A percentile compares a stretch with the other conserved stretches of the same genome.
Evolutionary conservation across 2,329 filamentous ascomycete species (phyloP).

Genomic region (Teratosphaeria nubilosa): DNA sequence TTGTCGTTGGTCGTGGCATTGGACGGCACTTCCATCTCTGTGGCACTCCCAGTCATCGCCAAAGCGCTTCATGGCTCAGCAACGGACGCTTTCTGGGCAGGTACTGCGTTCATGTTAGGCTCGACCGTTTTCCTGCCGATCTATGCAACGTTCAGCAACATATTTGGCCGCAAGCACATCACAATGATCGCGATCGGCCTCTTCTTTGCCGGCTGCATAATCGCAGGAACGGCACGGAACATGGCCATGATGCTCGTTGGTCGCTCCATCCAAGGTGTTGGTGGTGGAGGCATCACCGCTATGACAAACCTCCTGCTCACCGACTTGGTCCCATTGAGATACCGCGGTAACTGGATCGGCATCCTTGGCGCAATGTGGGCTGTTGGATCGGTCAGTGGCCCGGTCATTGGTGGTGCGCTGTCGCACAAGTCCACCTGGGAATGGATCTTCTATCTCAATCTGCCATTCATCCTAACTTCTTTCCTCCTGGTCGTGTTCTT

Average conservation of each 20-base stretch:
- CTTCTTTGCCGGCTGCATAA: neutral
- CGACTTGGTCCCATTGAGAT: conserved; percentile 49
- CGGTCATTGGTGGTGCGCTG: conserved; percentile 39
- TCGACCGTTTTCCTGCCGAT: conserved; percentile 5
- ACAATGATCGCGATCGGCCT: neutral
- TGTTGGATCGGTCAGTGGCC: conserved; percentile 37
- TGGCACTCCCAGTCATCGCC: conserved; percentile 3
- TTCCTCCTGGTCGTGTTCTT: conserved; percentile 2
- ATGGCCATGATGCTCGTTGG: conserved; percentile 3
- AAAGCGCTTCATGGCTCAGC: conserved; percentile 3
- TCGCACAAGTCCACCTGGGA: conserved; percentile 34
- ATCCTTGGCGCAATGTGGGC: conserved; percentile 37
- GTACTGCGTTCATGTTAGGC: conserved; percentile 3
- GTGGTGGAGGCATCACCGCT: conserved; percentile 41
- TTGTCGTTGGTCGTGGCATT: conserved; percentile 4
- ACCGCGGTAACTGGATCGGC: conserved; percentile 45
- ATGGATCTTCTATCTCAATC: conserved; percentile 42
- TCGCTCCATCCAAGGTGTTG: conserved; percentile 1
- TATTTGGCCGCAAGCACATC: conserved; percentile 5
- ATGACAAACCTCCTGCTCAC: conserved; percentile 53
- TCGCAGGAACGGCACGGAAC: neutral
- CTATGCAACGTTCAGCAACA: conserved; percentile 1
- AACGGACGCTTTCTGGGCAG: conserved; percentile 6
- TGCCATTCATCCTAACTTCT: conserved; percentile 30
- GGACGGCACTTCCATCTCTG: conserved; percentile 5